Evolutionary conservation across 768 basidiomycete genomes (phyloP).

Genomic region (Scleroderma citrinum): DNA sequence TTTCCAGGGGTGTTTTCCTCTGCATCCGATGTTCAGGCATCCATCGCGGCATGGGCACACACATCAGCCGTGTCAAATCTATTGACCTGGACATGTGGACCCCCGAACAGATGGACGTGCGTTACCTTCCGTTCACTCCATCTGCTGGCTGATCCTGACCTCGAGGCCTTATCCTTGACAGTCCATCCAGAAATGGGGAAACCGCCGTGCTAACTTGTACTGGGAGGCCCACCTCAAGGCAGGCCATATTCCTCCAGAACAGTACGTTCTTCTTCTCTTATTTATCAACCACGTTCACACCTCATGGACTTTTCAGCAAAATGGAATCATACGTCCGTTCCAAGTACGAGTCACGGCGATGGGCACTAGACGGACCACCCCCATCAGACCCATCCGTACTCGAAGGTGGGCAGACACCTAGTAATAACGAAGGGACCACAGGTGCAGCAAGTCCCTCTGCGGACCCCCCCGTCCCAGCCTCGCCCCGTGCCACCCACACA

Average conservation of each 20-base stretch:
- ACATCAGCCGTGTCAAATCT: constrained; percentile 95
- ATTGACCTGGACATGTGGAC: constrained; percentile 98
- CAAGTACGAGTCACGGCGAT: constrained; percentile 90
- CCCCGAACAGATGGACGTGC: constrained; percentile 92
- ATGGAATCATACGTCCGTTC: constrained; percentile 97
- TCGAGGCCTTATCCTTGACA: constrained; percentile 24
- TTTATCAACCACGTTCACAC: neutral
- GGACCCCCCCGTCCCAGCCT: constrained; percentile 5
- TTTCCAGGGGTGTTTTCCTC: constrained; percentile 76
- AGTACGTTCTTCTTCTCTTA: constrained; percentile 49
- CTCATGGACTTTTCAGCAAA: constrained; percentile 51
- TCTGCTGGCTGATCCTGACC: neutral
- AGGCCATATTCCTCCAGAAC: constrained; percentile 90
- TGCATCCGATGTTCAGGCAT: constrained; percentile 98
- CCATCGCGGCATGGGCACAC: constrained; percentile 96
- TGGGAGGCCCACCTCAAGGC: constrained; percentile 95
- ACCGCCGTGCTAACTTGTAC: constrained; percentile 85
- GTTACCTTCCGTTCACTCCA: constrained; percentile 14
- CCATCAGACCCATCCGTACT: constrained; percentile 79
- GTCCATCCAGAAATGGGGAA: constrained; percentile 94
- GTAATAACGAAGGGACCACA: constrained; percentile 5
- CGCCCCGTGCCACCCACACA: constrained; percentile 6
- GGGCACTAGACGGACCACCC: constrained; percentile 87
- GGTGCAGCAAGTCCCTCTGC: neutral
- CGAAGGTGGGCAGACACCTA: constrained; percentile 35